A percentile compares a stretch with the other conserved stretches of the same genome.
These are phyloP conservation scores for Claviceps fusiformis DNA, from an alignment of 2,329 filamentous ascomycete genomes.

Conservation along the genomic window DNA sequence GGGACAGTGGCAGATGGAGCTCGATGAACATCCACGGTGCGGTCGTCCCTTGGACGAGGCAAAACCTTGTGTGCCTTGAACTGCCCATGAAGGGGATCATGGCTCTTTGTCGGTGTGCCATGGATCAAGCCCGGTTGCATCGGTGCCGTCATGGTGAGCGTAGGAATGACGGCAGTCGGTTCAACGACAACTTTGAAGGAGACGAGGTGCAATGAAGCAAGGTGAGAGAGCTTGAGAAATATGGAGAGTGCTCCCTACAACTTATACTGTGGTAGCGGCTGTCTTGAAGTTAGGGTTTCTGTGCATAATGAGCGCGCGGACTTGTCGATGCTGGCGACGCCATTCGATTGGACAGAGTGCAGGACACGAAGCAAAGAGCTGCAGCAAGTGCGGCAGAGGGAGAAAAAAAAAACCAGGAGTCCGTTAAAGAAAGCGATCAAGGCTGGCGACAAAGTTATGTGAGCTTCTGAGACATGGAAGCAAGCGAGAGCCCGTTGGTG, in stretches of 20 bases:
- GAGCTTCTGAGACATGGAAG: slow-evolving; percentile 4
- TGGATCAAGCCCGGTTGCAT: slow-evolving; percentile 15
- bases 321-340: slow-evolving; percentile 5
- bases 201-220: not conserved
- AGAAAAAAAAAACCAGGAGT: not conserved
- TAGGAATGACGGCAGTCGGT: slow-evolving; percentile 8
- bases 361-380: slow-evolving; percentile 1
- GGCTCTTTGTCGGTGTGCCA: slow-evolving; percentile 14
- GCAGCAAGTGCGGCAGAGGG: not conserved
- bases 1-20: slow-evolving; percentile 11
- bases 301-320: slow-evolving; percentile 10
- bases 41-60: slow-evolving; percentile 21
- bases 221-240: not conserved
- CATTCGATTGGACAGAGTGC: slow-evolving; percentile 8
- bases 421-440: not conserved
- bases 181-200: slow-evolving; percentile 15
- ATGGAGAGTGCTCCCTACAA: not conserved
- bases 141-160: slow-evolving; percentile 21
- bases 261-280: slow-evolving; percentile 8
- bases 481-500: slow-evolving; percentile 2
- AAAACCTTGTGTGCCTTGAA: slow-evolving; percentile 34
- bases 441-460: slow-evolving; percentile 1
- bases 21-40: slow-evolving; percentile 13
- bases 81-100: slow-evolving; percentile 20
- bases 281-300: slow-evolving; percentile 8